These are phyloP conservation scores for Diddensiella transvaalensis DNA, from an alignment of 805 yeast species.

Conservation along the genomic window DNA sequence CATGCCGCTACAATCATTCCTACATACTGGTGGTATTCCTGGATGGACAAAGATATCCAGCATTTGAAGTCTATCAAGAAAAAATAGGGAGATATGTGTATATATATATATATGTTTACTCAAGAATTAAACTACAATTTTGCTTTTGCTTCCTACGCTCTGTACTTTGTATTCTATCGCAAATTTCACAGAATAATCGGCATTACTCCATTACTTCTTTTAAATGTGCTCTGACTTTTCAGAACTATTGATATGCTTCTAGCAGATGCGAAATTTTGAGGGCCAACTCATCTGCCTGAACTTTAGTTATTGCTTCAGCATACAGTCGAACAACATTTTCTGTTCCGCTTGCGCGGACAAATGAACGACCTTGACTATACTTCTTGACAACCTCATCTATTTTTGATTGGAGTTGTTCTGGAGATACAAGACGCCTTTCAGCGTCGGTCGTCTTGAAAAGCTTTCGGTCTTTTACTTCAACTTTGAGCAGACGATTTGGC, in stretches of 20 bases:
- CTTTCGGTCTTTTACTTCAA: conserved; percentile 75
- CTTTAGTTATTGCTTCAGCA: conserved; percentile 70
- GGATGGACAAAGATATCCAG: conserved; percentile 35
- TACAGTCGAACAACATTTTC: conserved; percentile 96
- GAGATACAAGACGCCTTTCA: conserved; percentile 75
- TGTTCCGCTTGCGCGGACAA: conserved; percentile 96
- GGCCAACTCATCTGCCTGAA: conserved; percentile 46
- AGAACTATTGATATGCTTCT: conserved; percentile 20
- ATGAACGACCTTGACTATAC: conserved; percentile 67
- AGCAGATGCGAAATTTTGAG: conserved; percentile 18
- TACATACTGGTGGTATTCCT: conserved; percentile 65
- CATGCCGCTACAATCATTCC: conserved; percentile 86
- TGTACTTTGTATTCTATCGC: not conserved
- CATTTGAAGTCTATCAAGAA: conserved; percentile 13
- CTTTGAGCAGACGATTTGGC: conserved; percentile 82
- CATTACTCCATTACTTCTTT: no score
- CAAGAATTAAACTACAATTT: not conserved
- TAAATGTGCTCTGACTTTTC: no score
- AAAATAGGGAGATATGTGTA: not conserved
- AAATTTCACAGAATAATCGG: no score
- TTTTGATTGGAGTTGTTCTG: conserved; percentile 68
- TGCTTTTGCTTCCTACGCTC: not conserved
- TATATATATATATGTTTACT: not conserved
- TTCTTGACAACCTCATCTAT: conserved; percentile 64
- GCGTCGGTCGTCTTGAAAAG: conserved; percentile 84